These are phyloP conservation scores for Cyclotella choctawhatcheeana DNA, from an alignment of 108 stramenopile species.

Conservation along the genomic window DNA sequence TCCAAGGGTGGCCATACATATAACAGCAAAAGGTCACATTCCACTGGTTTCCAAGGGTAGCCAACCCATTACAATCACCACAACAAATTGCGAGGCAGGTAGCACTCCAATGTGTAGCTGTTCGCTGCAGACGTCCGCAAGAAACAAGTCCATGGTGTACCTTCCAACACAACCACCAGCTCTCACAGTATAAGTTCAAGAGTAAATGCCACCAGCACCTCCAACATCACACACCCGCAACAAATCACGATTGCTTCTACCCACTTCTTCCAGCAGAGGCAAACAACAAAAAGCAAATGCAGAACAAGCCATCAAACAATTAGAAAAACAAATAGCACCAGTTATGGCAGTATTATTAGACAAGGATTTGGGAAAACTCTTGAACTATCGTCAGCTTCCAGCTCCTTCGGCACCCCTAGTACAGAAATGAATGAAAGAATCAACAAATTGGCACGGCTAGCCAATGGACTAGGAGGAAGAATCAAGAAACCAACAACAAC, in stretches of 20 bases:
- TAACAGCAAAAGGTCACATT: background rate
- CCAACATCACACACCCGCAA: background rate
- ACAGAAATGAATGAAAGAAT: background rate
- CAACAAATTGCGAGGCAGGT: background rate
- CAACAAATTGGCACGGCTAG: background rate
- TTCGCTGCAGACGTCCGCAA: no score
- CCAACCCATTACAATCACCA: background rate
- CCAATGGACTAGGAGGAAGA: background rate
- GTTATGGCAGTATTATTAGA: background rate
- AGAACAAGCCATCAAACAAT: background rate
- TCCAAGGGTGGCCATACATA: background rate
- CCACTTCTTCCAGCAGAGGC: background rate
- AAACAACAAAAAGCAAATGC: background rate
- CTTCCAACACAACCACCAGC: background rate
- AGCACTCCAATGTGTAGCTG: background rate
- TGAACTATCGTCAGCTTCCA: slow-evolving; percentile 3
- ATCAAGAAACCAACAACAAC: background rate
- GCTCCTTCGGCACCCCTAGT: background rate
- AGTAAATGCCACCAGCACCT: background rate
- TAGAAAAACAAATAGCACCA: background rate
- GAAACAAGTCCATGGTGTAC: background rate
- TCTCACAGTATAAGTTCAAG: background rate
- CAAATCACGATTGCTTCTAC: background rate
- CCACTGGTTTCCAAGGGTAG: background rate
- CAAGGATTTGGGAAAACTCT: no score